These are phyloP conservation scores for Schizothecium vesticola DNA, from an alignment of 495 filamentous ascomycete species.

Conservation along the genomic window DNA sequence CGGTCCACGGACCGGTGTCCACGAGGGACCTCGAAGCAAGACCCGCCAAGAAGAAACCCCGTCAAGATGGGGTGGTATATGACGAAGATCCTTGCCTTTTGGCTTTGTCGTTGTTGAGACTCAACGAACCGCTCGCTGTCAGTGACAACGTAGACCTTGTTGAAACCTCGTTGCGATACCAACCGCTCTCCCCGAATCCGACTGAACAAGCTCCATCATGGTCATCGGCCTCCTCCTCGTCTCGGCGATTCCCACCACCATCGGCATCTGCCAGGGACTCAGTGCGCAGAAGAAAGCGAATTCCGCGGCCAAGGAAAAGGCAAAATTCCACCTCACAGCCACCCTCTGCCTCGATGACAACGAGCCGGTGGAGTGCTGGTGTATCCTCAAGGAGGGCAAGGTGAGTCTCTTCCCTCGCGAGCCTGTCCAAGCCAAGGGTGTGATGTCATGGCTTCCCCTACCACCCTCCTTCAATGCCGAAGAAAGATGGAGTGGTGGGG, in stretches of 20 bases:
- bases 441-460: background rate
- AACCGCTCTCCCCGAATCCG: background rate
- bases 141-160: background rate
- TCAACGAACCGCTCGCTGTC: background rate
- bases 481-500: background rate
- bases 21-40: background rate
- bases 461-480: background rate
- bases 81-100: slow-evolving; percentile 10
- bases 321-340: slow-evolving; percentile 45
- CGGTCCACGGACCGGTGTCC: background rate
- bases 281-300: slow-evolving; percentile 48
- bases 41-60: background rate
- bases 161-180: background rate
- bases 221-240: slow-evolving; percentile 45
- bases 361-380: slow-evolving; percentile 32
- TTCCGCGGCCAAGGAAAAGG: slow-evolving; percentile 45
- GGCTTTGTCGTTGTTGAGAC: background rate
- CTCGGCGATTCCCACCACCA: slow-evolving; percentile 44
- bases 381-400: slow-evolving; percentile 42
- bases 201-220: slow-evolving; percentile 15
- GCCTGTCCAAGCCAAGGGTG: background rate
- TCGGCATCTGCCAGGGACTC: slow-evolving; percentile 46
- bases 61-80: slow-evolving; percentile 12
- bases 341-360: slow-evolving; percentile 38
- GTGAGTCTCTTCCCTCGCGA: slow-evolving; percentile 24